These are phyloP conservation scores for Hypomontagnella submonticulosa DNA, from an alignment of 495 filamentous ascomycete genomes.

Conservation along the genomic window DNA sequence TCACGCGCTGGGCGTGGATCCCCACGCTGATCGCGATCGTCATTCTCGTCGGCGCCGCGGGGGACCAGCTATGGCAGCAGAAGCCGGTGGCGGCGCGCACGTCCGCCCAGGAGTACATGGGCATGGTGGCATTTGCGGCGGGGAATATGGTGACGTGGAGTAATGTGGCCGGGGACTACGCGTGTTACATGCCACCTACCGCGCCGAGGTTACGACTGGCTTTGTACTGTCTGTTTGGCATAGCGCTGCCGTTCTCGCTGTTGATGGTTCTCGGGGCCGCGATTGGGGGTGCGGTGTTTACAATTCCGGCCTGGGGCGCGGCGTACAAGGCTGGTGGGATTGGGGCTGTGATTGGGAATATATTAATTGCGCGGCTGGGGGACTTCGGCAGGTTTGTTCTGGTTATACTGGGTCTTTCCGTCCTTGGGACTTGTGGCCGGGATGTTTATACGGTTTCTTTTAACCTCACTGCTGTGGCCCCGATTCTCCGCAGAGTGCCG, in stretches of 20 bases:
- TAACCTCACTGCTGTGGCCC: slow-evolving; percentile 57
- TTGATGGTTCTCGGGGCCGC: slow-evolving; percentile 61
- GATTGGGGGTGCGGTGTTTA: slow-evolving; percentile 51
- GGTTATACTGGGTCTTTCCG: slow-evolving; percentile 57
- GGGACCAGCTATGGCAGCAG: slow-evolving; percentile 55
- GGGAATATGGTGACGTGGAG: slow-evolving; percentile 47
- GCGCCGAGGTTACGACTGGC: slow-evolving; percentile 49
- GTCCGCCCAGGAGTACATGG: slow-evolving; percentile 30
- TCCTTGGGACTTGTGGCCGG: slow-evolving; percentile 54
- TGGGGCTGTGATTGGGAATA: slow-evolving; percentile 57
- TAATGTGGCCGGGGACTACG: slow-evolving; percentile 50
- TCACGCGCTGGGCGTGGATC: slow-evolving; percentile 67
- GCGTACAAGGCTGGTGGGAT: slow-evolving; percentile 53
- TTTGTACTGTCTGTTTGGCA: slow-evolving; percentile 51
- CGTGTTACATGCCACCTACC: slow-evolving; percentile 50
- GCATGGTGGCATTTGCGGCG: slow-evolving; percentile 45
- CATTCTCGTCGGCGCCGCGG: slow-evolving; percentile 62
- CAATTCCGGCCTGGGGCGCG: slow-evolving; percentile 44
- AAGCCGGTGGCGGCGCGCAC: slow-evolving; percentile 12
- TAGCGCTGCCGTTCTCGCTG: slow-evolving; percentile 55
- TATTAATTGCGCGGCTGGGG: slow-evolving; percentile 53
- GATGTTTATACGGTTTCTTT: slow-evolving; percentile 53
- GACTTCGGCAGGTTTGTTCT: slow-evolving; percentile 60
- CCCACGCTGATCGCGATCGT: slow-evolving; percentile 62
- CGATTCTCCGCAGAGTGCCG: slow-evolving; percentile 51